Percentiles rank a stretch among this genome's conserved stretches.
Conservation (phyloP, 2,329 filamentous ascomycete genomes). For the Colletotrichum theobromicola region DNA sequence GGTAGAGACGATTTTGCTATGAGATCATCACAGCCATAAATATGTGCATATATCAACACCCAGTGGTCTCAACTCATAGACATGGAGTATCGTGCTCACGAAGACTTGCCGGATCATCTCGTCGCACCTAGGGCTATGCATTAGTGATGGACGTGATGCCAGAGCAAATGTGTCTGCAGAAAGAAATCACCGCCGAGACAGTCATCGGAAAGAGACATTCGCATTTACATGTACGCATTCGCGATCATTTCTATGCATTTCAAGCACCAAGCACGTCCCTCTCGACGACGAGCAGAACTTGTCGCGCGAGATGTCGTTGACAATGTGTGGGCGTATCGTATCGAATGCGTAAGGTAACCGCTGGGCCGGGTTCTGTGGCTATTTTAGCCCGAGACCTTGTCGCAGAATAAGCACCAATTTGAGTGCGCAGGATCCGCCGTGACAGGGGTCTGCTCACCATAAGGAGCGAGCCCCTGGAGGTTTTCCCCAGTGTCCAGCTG, state of each 20-base stretch:
- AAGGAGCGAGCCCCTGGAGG: background rate
- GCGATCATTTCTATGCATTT: background rate
- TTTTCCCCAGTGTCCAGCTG: background rate
- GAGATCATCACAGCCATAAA: background rate
- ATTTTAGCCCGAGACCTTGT: constrained; percentile 18
- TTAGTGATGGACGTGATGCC: background rate
- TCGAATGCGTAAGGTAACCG: constrained; percentile 5
- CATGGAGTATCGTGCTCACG: background rate
- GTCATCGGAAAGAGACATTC: background rate
- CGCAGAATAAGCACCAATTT: constrained; percentile 11
- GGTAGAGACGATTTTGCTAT: background rate
- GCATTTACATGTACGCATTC: background rate
- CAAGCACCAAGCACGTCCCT: background rate
- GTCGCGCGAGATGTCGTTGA: background rate
- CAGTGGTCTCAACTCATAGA: no score
- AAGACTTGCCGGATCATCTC: background rate
- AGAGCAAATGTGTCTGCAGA: background rate
- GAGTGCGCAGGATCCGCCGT: constrained; percentile 1
- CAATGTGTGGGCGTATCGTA: background rate
- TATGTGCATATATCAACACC: no score
- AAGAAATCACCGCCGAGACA: background rate
- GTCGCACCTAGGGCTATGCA: background rate
- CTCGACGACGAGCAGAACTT: background rate
- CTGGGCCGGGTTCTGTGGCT: constrained; percentile 7
- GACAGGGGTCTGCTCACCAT: background rate